Evolutionary conservation across 371 early-diverging fungal genomes (phyloP).

Genomic region (Haplosporangium sp.): DNA sequence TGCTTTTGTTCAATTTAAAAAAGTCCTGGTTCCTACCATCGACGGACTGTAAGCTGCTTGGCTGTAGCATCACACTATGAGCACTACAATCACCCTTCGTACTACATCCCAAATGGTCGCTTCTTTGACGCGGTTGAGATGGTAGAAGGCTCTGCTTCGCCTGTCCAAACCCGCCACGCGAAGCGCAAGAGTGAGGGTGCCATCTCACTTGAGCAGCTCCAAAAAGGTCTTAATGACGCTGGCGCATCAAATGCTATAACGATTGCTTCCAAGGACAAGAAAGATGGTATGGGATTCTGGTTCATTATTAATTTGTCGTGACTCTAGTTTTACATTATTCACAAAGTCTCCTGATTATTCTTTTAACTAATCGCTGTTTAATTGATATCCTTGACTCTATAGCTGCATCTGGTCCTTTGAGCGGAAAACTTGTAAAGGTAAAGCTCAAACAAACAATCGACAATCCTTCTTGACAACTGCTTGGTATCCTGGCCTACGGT

Average conservation of each 20-base stretch:
- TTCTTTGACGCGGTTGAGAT: slow-evolving; percentile 39
- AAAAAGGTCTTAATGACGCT: slow-evolving; percentile 34
- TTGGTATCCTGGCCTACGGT: not conserved
- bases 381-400: slow-evolving; percentile 6
- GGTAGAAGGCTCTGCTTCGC: slow-evolving; percentile 46
- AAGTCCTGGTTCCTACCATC: slow-evolving; percentile 33
- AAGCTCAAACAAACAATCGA: not conserved
- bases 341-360: too few relatives aligned
- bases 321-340: too few relatives aligned
- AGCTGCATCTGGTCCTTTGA: slow-evolving; percentile 19
- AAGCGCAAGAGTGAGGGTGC: slow-evolving; percentile 52
- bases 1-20: not conserved
- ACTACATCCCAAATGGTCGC: slow-evolving; percentile 25
- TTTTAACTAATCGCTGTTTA: not conserved
- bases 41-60: slow-evolving; percentile 51
- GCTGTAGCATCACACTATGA: slow-evolving; percentile 43
- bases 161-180: slow-evolving; percentile 42
- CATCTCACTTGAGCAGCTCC: slow-evolving; percentile 41
- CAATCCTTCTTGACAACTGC: too few relatives aligned
- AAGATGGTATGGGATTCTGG: slow-evolving; percentile 15
- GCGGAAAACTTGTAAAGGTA: slow-evolving; percentile 52
- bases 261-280: slow-evolving; percentile 13
- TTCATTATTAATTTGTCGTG: not conserved
- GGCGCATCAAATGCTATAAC: slow-evolving; percentile 8
- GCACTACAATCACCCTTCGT: slow-evolving; percentile 46